Conservation (phyloP, 2,329 filamentous ascomycete genomes). For the Pseudogymnoascus sp. region DNA sequence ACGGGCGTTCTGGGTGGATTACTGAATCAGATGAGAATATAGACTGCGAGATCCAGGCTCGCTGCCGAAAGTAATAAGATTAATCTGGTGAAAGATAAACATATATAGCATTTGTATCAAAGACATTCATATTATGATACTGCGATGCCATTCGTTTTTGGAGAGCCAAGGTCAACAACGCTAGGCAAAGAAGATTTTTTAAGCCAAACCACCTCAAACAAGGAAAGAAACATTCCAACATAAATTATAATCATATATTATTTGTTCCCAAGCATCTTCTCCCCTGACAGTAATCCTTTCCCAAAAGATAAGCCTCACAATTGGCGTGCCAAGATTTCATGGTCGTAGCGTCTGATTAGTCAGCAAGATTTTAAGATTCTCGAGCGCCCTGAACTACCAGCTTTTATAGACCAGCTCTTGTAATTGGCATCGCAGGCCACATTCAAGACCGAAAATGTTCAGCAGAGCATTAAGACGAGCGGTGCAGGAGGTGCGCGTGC, state of each 20-base stretch:
- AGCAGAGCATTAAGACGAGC: conserved; percentile 52
- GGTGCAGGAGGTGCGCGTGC: conserved; percentile 49
- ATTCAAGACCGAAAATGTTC: conserved; percentile 21
- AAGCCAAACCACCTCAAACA: neutral
- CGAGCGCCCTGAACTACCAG: conserved; percentile 5
- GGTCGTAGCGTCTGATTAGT: neutral
- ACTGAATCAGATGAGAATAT: conserved; percentile 1
- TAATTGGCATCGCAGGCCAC: conserved; percentile 4
- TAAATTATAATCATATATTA: conserved; percentile 45
- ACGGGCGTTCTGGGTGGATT: conserved; percentile 3
- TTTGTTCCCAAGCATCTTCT: conserved; percentile 76
- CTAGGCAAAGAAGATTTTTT: neutral
- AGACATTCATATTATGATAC: neutral
- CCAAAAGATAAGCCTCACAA: conserved; percentile 52
- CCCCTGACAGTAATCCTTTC: conserved; percentile 79
- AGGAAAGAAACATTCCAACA: conserved; percentile 38
- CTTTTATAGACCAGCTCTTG: neutral
- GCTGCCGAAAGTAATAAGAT: neutral
- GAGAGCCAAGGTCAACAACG: neutral
- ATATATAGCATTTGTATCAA: conserved; percentile 3
- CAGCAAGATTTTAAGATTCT: conserved; percentile 10
- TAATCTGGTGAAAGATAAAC: neutral
- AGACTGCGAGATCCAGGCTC: conserved; percentile 5
- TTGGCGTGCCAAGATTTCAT: conserved; percentile 2
- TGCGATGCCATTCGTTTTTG: neutral